Evolutionary conservation across 805 yeast species (phyloP).

Genomic region (Starmerella floricola): DNA sequence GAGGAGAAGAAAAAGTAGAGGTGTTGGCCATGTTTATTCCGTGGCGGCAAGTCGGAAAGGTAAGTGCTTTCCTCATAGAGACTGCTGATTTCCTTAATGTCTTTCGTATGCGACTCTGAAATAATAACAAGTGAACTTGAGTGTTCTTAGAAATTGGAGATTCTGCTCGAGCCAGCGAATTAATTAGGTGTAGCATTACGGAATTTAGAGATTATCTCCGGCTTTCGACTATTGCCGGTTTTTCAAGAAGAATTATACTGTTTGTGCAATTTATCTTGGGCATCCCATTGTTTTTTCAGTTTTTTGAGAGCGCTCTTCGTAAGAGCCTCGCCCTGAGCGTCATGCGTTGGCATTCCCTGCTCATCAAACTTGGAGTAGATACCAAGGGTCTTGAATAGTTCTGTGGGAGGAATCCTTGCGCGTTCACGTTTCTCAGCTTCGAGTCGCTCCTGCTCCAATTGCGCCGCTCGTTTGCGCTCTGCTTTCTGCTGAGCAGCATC

Average conservation of each 20-base stretch:
- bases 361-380: constrained; percentile 73
- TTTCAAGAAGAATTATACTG: constrained; percentile 34
- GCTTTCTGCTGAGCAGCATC: constrained; percentile 42
- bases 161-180: no score
- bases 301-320: constrained; percentile 80
- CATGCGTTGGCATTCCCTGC: constrained; percentile 68
- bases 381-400: constrained; percentile 41
- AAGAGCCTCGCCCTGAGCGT: constrained; percentile 57
- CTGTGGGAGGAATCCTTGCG: constrained; percentile 56
- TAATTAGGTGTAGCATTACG: no score
- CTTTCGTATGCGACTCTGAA: no score
- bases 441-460: constrained; percentile 19
- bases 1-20: no score
- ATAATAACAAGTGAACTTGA: no score
- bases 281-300: constrained; percentile 60
- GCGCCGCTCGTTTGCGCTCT: constrained; percentile 40
- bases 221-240: no score
- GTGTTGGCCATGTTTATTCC: no score
- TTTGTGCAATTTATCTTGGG: constrained; percentile 70
- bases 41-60: no score
- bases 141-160: no score
- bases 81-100: no score
- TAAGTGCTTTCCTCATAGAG: no score
- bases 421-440: constrained; percentile 59
- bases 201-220: no score